Base-by-base conservation (phyloP, 2,329 filamentous ascomycete species). In the Apiospora koreana region DNA sequence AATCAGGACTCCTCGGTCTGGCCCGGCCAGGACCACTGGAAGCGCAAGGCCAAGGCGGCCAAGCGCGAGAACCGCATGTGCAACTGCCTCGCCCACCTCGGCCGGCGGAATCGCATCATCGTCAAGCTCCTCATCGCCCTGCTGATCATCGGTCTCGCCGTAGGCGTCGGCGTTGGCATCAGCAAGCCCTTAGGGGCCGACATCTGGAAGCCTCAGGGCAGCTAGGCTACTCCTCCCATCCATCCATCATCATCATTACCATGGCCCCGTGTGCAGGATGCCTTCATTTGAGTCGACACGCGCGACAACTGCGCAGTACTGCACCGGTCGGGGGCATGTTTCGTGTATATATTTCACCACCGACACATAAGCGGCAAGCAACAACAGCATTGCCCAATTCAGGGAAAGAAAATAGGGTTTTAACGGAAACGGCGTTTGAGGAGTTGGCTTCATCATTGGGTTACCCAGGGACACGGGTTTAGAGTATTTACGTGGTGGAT, bases 11-110 rank as follows among this genome's bases (percentile, higher is more conserved):
- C 84, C 75, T 82, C 86, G 62, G 87, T 89, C 23, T 91, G 89
- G 89, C 89, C 89, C 6, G 86, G 86, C 70, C 85, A 88, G 76
- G 83, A 86, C 31, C 85, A 89, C 76, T 90, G 89, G 88, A 87
- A 86, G 78, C 82, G 84, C 71, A 88, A 89, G 81, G 87, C 87
- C 72, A 87, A 86, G 79, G 85, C 83, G 14, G 86, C 86, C 71
- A 88, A 88, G 81, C 82, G 82, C 73, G 86, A 84, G 71, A 81
- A 83, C 67, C 72, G 78, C 72, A 84, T 81, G 69, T 89, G 87
- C 78, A 84, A 84, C 69, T 87, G 84, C 72, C 81, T 91, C 80
- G 85, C 86, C 62, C 79, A 80, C 42, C 82, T 90, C 68, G 87
- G 83, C 81, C 84, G 83, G 75, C 85, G 86, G 65, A 89, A 86